Conservation (phyloP, 345 rosid species). For the Dipteronia dyeriana region DNA sequence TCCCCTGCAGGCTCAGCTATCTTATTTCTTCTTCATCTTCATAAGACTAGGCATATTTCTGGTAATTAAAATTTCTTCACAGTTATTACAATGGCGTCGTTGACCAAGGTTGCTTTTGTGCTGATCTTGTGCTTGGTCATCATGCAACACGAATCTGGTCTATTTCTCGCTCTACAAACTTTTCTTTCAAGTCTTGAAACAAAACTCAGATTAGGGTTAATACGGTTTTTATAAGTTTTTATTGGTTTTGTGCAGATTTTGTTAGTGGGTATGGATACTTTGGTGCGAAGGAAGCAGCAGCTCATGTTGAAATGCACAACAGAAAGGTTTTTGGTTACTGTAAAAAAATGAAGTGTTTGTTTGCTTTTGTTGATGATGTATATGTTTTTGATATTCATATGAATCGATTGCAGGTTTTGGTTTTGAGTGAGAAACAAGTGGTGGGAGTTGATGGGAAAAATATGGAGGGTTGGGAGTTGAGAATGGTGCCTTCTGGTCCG, state of each 20-base stretch:
- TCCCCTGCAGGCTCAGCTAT: background rate
- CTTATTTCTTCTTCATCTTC: background rate
- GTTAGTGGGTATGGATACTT: background rate
- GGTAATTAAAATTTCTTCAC: background rate
- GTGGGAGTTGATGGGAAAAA: background rate
- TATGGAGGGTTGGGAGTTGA: slow-evolving; percentile 25
- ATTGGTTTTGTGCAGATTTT: background rate
- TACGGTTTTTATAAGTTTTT: background rate
- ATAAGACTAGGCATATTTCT: background rate
- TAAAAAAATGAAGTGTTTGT: too few species aligned
- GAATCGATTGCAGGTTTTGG: slow-evolving; percentile 1
- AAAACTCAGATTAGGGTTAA: background rate
- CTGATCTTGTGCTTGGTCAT: slow-evolving; percentile 36
- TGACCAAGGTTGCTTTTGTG: background rate
- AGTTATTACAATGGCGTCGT: slow-evolving; percentile 18
- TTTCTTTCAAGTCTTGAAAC: background rate
- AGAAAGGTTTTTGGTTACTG: slow-evolving; percentile 5
- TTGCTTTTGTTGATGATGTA: background rate
- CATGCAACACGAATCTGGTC: slow-evolving; percentile 45
- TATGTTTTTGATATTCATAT: background rate
- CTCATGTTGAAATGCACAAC: background rate
- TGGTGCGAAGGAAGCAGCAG: background rate
- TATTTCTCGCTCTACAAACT: background rate
- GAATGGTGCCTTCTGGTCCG: slow-evolving; percentile 48
- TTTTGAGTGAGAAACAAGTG: slow-evolving; percentile 12